Evolutionary conservation across 2,329 filamentous ascomycete genomes (phyloP), one percentile per base, ranked within the genome.

Genomic region (Arthrobotrys entomopaga): DNA sequence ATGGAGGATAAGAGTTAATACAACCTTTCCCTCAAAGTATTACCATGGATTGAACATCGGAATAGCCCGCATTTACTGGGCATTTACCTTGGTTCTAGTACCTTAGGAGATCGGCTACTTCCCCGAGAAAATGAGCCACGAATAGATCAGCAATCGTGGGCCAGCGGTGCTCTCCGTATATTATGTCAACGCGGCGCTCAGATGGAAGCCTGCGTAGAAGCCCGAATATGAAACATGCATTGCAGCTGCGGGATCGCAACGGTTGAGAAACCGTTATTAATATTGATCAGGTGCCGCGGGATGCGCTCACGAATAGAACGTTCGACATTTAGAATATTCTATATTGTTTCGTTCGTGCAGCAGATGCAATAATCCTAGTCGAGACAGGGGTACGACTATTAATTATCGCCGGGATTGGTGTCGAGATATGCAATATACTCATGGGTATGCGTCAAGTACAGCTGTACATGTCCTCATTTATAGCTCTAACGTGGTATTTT

Each of bases 101-200:
- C 7, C 13, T 11, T 67, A 67, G 64, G 64, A 54, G 54, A 54
- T 60, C 64, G 64, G 54, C 64, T 24, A 22, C 19, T 48, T 60
- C 64, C 64, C 43, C 16, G 13, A 24, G 34, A 38, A 22, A 15
- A 7, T 42, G 26, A n/a, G 2, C 53, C 22, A 59, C n/a, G 15
- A 19, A 34, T 60, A 16, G 6, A 34, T 60, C 13, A n/a, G 1
- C 20, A 34, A 7, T 10, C 43, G 13, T 24, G 24, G n/a, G 13
- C 8, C 22, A 49, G n/a, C 58, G 43, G 46, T 61, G 43, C 15
- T 22, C 15, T 61, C 43, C 43, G 58, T 52, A 1, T 22, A 20
- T 50, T 22, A 15, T 26, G 10, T 34, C 38, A 13, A 61, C 15
- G 8, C n/a, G 10, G 52, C 38, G 24, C n/a, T n/a, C n/a, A n/a